Conservation (phyloP, 345 rosid species). For the Corchorus capsularis region DNA sequence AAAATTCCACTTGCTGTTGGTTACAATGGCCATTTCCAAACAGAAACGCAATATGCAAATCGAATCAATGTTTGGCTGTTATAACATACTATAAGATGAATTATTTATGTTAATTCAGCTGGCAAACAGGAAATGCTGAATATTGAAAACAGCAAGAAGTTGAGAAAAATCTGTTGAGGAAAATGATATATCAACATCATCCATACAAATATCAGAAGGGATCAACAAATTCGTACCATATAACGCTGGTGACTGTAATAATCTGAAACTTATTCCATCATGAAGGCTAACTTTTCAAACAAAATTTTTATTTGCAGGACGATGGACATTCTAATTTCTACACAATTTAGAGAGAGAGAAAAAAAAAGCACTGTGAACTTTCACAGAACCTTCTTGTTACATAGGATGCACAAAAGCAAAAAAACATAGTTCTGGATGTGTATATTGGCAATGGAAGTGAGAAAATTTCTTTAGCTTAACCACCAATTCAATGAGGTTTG, state of each 20-base stretch:
- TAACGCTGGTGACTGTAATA: background rate
- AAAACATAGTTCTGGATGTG: background rate
- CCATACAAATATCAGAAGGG: background rate
- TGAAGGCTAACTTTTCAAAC: background rate
- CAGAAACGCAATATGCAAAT: background rate
- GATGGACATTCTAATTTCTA: background rate
- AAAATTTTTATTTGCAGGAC: slow-evolving; percentile 13
- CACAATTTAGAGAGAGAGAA: slow-evolving; percentile 1
- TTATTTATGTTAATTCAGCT: background rate
- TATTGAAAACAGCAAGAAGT: background rate
- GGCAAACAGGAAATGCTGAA: background rate
- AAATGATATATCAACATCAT: slow-evolving; percentile 3
- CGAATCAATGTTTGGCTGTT: background rate
- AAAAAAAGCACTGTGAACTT: background rate
- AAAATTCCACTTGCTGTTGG: background rate
- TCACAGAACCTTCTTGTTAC: background rate
- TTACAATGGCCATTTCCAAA: background rate
- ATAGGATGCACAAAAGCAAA: background rate
- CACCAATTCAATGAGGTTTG: background rate
- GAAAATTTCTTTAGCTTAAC: background rate
- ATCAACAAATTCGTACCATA: background rate
- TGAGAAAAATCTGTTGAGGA: background rate
- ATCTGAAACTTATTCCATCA: background rate
- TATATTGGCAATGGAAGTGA: slow-evolving; percentile 6
- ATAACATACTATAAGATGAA: background rate